Percentiles rank a stretch among this genome's conserved stretches.
phyloP scores from a whole-genome alignment of 495 filamentous ascomycete genomes.

The Podospora tetraspora region DNA sequence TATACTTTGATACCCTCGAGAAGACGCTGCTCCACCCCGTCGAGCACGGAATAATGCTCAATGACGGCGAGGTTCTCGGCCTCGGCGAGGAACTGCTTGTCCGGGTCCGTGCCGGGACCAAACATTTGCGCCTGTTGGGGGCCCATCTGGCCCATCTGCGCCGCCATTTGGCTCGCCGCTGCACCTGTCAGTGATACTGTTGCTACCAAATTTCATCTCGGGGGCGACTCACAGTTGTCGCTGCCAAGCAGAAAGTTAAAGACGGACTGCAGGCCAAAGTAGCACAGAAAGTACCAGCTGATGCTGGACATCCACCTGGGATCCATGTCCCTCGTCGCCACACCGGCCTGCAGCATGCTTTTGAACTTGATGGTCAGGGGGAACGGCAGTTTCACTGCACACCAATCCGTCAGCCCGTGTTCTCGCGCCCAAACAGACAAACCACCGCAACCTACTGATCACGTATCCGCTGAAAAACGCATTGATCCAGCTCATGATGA shows the following conservation, averaged over 20 bases:
- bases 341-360: conserved; percentile 95
- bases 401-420: conserved; percentile 8
- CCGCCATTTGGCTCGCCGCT: conserved; percentile 92
- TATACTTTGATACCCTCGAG: conserved; percentile 51
- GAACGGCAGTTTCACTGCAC: conserved; percentile 92
- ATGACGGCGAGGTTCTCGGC: conserved; percentile 93
- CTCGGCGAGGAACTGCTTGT: conserved; percentile 87
- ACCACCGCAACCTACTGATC: conserved; percentile 60
- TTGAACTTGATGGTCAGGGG: conserved; percentile 98
- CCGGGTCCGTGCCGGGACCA: conserved; percentile 87
- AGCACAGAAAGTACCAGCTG: conserved; percentile 96
- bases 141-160: conserved; percentile 84
- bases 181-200: conserved; percentile 10
- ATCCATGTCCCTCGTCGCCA: conserved; percentile 91
- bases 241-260: conserved; percentile 95
- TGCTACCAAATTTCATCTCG: background rate
- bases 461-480: conserved; percentile 98
- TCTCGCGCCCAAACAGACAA: no score
- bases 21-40: conserved; percentile 79
- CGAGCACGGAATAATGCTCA: conserved; percentile 84
- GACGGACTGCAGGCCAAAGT: conserved; percentile 94
- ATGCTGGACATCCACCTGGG: conserved; percentile 96
- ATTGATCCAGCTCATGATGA: conserved; percentile 99
- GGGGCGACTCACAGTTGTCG: conserved; percentile 70
- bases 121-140: conserved; percentile 66